Evolutionary conservation across 108 stramenopile species (phyloP).

Genomic region (Cylindrotheca closterium): DNA sequence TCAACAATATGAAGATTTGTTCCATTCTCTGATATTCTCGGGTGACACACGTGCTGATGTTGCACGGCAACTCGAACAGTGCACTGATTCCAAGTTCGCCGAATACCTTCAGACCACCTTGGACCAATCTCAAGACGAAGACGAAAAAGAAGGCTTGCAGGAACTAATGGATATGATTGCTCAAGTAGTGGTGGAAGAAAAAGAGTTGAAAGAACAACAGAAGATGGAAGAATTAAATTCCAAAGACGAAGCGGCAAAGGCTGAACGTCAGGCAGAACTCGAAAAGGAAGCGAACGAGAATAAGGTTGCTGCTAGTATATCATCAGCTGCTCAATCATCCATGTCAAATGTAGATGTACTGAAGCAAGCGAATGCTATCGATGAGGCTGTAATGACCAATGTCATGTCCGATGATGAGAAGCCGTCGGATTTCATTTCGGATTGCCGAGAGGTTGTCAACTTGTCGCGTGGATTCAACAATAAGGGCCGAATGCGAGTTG

Average conservation of each 20-base stretch:
- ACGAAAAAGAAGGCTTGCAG: slow-evolving; percentile 16
- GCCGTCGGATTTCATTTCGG: slow-evolving; percentile 23
- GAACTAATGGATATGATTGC: slow-evolving; percentile 15
- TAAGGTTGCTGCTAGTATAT: not conserved
- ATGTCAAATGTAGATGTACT: slow-evolving; percentile 23
- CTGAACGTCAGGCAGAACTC: slow-evolving; percentile 1
- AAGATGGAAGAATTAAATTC: not conserved
- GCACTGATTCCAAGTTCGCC: slow-evolving; percentile 8
- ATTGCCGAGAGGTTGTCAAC: slow-evolving; percentile 15
- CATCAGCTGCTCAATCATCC: too few species aligned
- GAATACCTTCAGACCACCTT: slow-evolving; percentile 6
- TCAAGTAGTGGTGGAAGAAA: not conserved
- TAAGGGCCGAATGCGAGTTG: slow-evolving; percentile 24
- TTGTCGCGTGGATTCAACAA: slow-evolving; percentile 22
- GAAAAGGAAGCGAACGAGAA: not conserved
- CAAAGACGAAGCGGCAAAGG: not conserved
- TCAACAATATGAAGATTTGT: slow-evolving; percentile 11
- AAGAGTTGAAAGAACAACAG: not conserved
- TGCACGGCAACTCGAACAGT: slow-evolving; percentile 10
- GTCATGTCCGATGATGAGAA: slow-evolving; percentile 24
- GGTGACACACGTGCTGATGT: slow-evolving; percentile 7
- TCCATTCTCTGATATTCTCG: slow-evolving; percentile 19
- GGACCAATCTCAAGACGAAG: slow-evolving; percentile 9
- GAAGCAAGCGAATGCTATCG: slow-evolving; percentile 25
- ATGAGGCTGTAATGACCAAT: slow-evolving; percentile 10